A percentile compares a stretch with the other conserved stretches of the same genome.
These are phyloP conservation scores for Epichloe uncinata DNA, from an alignment of 2,329 filamentous ascomycete species.

Conservation along the genomic window DNA sequence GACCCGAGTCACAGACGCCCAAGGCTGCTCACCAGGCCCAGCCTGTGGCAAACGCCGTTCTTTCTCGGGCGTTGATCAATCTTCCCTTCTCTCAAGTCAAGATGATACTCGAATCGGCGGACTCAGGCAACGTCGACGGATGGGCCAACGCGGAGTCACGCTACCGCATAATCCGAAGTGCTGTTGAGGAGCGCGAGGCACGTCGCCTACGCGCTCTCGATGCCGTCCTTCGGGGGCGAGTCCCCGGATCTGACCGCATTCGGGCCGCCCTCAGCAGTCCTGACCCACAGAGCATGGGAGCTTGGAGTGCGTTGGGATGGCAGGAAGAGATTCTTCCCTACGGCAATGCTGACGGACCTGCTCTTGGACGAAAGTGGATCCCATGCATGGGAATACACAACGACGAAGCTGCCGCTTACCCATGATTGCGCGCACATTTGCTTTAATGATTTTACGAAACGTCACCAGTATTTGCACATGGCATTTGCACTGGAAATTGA, in stretches of 20 bases:
- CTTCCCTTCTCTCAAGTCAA: constrained; percentile 56
- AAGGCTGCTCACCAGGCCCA: constrained; percentile 14
- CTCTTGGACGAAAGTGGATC: constrained; percentile 31
- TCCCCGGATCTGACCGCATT: constrained; percentile 23
- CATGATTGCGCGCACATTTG: constrained; percentile 11
- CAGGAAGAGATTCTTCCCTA: constrained; percentile 28
- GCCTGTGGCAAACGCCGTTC: constrained; percentile 28
- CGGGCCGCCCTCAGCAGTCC: constrained; percentile 23
- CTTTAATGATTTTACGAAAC: constrained; percentile 6
- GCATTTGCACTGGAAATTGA: constrained; percentile 1
- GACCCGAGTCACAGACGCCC: constrained; percentile 18
- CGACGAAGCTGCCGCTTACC: constrained; percentile 17
- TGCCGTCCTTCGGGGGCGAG: constrained; percentile 23
- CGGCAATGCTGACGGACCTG: constrained; percentile 27
- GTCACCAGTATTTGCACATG: constrained; percentile 2
- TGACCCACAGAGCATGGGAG: constrained; percentile 25
- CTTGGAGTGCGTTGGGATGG: constrained; percentile 37
- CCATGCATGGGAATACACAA: constrained; percentile 19
- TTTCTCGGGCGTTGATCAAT: constrained; percentile 57
- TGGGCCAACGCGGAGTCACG: constrained; percentile 36
- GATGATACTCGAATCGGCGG: constrained; percentile 46
- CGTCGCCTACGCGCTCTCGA: constrained; percentile 35
- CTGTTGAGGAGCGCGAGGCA: constrained; percentile 44
- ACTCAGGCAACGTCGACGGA: constrained; percentile 36
- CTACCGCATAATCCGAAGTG: constrained; percentile 33